A percentile compares a stretch with the other conserved stretches of the same genome.
phyloP scores from a whole-genome alignment of 306 rosid species.

The Begonia masoniana region DNA sequence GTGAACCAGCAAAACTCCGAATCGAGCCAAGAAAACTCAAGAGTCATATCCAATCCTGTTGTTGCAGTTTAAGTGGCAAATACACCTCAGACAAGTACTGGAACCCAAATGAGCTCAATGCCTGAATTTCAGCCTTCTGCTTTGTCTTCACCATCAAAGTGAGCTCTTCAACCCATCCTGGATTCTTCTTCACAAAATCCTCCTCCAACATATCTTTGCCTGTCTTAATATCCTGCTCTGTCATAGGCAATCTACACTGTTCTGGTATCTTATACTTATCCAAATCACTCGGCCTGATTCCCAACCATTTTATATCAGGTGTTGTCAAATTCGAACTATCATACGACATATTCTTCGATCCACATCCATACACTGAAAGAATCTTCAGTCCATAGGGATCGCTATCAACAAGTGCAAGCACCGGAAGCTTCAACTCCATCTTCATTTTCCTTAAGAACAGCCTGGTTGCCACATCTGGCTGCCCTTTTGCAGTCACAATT shows the following conservation, averaged over 20 bases:
- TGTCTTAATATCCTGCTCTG: constrained; percentile 93
- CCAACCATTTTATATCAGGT: constrained; percentile 91
- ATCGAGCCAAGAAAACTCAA: neutral
- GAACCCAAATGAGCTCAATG: constrained; percentile 78
- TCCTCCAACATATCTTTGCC: constrained; percentile 91
- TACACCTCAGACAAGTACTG: constrained; percentile 85
- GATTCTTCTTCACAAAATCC: constrained; percentile 92
- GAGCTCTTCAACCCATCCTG: constrained; percentile 91
- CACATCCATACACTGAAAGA: constrained; percentile 79
- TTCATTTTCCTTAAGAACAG: constrained; percentile 85
- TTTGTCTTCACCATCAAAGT: constrained; percentile 84
- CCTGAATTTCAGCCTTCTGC: constrained; percentile 98
- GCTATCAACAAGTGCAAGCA: constrained; percentile 83
- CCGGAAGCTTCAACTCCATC: constrained; percentile 72
- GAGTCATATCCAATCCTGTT: constrained; percentile 65
- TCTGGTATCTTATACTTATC: constrained; percentile 91
- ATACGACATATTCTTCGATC: constrained; percentile 89
- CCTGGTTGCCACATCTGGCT: constrained; percentile 86
- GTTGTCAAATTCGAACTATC: constrained; percentile 88
- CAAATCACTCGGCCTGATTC: constrained; percentile 82
- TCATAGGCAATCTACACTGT: constrained; percentile 86
- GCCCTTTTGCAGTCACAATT: constrained; percentile 71
- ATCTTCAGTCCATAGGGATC: constrained; percentile 89
- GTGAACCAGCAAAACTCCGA: neutral
- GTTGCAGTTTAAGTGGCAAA: constrained; percentile 79